phyloP scores from a whole-genome alignment of 208 protist genomes.

The Trypanosoma rangeli region DNA sequence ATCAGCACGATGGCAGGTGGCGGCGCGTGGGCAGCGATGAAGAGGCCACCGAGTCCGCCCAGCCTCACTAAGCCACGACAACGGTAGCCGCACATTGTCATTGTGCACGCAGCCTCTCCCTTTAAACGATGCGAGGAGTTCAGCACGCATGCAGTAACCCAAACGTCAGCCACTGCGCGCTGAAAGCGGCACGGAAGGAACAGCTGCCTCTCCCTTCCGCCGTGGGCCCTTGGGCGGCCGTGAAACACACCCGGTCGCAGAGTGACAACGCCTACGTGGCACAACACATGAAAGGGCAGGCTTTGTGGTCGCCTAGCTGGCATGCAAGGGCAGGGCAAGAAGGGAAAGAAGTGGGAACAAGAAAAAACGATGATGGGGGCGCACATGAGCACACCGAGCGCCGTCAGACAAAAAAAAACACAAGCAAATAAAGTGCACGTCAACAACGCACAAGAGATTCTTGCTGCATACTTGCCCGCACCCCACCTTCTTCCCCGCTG shows the following conservation, averaged over 20 bases:
- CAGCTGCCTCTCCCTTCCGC: background rate
- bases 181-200: background rate
- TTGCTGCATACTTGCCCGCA: background rate
- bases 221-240: background rate
- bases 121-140: background rate
- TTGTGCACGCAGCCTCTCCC: too few relatives aligned
- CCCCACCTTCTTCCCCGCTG: background rate
- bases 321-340: background rate
- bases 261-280: background rate
- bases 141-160: background rate
- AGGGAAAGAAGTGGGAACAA: background rate
- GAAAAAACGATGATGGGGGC: background rate
- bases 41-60: too few relatives aligned
- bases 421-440: background rate
- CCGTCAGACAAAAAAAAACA: background rate
- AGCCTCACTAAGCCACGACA: too few relatives aligned
- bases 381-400: background rate
- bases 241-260: background rate
- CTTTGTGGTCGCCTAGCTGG: background rate
- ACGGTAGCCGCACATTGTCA: too few relatives aligned
- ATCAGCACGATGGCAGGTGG: too few relatives aligned
- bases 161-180: background rate
- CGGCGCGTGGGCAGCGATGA: too few relatives aligned
- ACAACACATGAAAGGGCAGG: background rate
- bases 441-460: background rate